These are phyloP conservation scores for Colletotrichum navitas DNA, from an alignment of 2,329 filamentous ascomycete genomes.

Conservation along the genomic window DNA sequence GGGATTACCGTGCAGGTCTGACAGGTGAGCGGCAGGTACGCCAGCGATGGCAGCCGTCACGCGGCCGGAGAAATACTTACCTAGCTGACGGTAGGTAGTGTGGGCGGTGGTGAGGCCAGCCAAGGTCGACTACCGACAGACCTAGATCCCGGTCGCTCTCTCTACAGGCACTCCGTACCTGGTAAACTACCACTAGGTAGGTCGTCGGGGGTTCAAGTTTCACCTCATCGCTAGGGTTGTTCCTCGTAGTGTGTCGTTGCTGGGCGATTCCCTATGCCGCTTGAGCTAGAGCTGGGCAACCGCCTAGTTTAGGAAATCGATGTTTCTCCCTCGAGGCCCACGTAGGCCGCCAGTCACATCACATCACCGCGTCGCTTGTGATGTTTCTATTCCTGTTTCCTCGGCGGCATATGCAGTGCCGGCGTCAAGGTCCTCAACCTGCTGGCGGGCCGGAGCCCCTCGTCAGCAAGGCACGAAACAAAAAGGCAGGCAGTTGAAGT, in stretches of 20 bases:
- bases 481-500: not conserved
- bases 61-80: conserved; percentile 17
- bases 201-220: conserved; percentile 33
- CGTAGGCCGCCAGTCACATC: conserved; percentile 10
- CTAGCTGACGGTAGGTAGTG: conserved; percentile 19
- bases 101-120: conserved; percentile 17
- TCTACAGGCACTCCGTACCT: not conserved
- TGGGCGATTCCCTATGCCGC: conserved; percentile 31
- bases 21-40: conserved; percentile 31
- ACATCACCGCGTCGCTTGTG: conserved; percentile 12
- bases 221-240: conserved; percentile 39
- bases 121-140: conserved; percentile 38
- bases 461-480: conserved; percentile 23
- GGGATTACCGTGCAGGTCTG: conserved; percentile 38
- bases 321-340: conserved; percentile 27
- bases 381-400: conserved; percentile 41
- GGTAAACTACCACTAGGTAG: not conserved
- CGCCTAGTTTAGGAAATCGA: not conserved
- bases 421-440: conserved; percentile 33
- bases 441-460: conserved; percentile 29
- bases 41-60: conserved; percentile 24
- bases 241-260: conserved; percentile 39
- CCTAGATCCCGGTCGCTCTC: conserved; percentile 33
- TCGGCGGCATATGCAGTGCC: conserved; percentile 16
- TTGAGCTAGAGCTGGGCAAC: conserved; percentile 22